Percentiles rank a stretch among this genome's conserved stretches.
Evolutionary conservation across 495 filamentous ascomycete species (phyloP).

Genomic region (Podospora didyma): DNA sequence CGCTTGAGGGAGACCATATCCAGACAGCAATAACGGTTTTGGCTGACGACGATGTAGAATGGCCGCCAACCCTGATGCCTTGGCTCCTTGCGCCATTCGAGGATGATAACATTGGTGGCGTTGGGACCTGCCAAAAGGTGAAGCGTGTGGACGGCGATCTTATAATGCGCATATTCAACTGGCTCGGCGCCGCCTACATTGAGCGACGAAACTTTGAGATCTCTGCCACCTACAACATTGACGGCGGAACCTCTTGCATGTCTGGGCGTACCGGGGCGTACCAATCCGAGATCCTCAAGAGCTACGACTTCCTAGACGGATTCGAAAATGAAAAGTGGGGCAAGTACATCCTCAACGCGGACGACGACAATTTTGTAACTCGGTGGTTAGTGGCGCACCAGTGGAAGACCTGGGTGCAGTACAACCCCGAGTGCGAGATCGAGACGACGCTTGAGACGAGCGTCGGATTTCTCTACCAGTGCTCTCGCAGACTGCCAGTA

Average conservation of each 20-base stretch:
- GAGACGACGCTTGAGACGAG: conserved; percentile 74
- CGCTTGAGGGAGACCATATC: conserved; percentile 64
- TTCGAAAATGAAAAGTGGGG: conserved; percentile 73
- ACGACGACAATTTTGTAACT: conserved; percentile 83
- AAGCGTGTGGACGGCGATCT: conserved; percentile 65
- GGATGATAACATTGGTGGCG: conserved; percentile 69
- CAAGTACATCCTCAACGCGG: conserved; percentile 70
- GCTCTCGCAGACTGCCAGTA: conserved; percentile 73
- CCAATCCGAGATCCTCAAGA: conserved; percentile 71
- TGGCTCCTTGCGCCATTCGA: conserved; percentile 88
- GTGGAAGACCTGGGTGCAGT: conserved; percentile 77
- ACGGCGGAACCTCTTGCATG: conserved; percentile 83
- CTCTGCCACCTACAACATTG: conserved; percentile 77
- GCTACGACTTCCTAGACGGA: conserved; percentile 64
- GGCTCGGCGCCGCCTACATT: conserved; percentile 76
- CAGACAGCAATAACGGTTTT: conserved; percentile 71
- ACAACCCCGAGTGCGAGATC: conserved; percentile 67
- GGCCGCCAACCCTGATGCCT: conserved; percentile 71
- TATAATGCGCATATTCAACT: conserved; percentile 62
- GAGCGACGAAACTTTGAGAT: conserved; percentile 86
- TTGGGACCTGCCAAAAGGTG: conserved; percentile 77
- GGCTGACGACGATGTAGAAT: conserved; percentile 84
- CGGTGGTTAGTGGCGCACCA: conserved; percentile 72
- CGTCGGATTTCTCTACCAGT: conserved; percentile 70
- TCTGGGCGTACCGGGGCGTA: conserved; percentile 84